Conservation (phyloP, 371 early-diverging fungal species). For the Syncephalastrum monosporum region DNA sequence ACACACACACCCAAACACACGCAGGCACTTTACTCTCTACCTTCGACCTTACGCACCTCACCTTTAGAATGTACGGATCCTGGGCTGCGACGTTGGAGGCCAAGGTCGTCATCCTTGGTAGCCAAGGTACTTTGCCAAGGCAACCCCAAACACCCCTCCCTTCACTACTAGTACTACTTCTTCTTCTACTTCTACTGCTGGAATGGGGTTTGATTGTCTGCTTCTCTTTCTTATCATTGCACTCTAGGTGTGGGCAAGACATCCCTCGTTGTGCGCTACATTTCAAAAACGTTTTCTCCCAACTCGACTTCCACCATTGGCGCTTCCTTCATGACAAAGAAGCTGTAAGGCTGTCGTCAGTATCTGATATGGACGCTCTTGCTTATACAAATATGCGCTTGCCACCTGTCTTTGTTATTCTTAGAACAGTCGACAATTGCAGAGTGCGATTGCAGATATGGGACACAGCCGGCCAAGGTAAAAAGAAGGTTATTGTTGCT, state of each 20-base stretch:
- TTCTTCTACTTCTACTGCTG: too few species aligned
- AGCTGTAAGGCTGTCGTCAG: constrained; percentile 49
- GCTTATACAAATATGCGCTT: neutral
- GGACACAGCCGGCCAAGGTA: constrained; percentile 74
- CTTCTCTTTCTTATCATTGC: too few species aligned
- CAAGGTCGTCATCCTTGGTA: constrained; percentile 76
- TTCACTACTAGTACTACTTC: too few species aligned
- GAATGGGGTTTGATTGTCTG: neutral
- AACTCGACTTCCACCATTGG: constrained; percentile 83
- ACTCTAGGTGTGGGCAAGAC: constrained; percentile 80
- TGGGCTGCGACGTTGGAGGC: constrained; percentile 63
- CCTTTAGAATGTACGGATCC: constrained; percentile 18
- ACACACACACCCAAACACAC: too few species aligned
- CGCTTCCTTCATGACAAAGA: constrained; percentile 79
- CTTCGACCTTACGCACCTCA: too few species aligned
- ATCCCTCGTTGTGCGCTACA: constrained; percentile 79
- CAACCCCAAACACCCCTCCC: neutral
- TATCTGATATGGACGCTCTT: constrained; percentile 4
- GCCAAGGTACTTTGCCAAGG: constrained; percentile 52
- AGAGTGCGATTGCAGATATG: constrained; percentile 70
- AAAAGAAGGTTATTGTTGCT: constrained; percentile 1
- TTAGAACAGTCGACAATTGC: constrained; percentile 64
- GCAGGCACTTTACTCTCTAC: too few species aligned
- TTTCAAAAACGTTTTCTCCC: constrained; percentile 75
- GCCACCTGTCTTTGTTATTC: neutral